Evolutionary conservation across 2,329 filamentous ascomycete species (phyloP), one percentile per base, ranked within the genome.

Genomic region (Colletotrichum tofieldiae): DNA sequence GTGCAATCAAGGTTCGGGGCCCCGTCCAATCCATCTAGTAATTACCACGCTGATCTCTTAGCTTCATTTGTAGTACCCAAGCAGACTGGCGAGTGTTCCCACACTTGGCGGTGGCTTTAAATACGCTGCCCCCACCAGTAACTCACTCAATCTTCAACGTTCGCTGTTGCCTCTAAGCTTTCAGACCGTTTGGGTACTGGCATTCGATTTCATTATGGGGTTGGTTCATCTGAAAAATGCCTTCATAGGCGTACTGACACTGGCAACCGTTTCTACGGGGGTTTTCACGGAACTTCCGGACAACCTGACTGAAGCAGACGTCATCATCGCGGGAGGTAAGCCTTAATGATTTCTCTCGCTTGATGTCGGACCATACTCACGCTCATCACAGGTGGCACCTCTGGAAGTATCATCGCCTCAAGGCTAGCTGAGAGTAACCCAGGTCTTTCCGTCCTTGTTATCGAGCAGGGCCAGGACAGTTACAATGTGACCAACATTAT

Each of bases 301-400:
- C 11, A 75, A 77, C 11, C 72, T 85, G 23, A 65, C 80, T 47
- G 84, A 86, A 72, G 84, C 88, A 11, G 87, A 89, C 73, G 82
- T 89, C 52, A 86, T 89, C 67, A 82, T 89, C 64, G 84, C 83
- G 5, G 87, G 86, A 75, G 85, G 84, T 83, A 77, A 52, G 76
- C 73, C 5, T 29, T 18, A 5, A 18, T 11, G 3, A 16, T 26
- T 9, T n/a, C 35, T 14, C 1, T 12, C 41, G 16, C 26, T 7
- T 32, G 11, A 18, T 11, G 26, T 16, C 2, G 18, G 23, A 26
- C 1, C 23, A n/a, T 20, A 52, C 29, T 64, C 12, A 65, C n/a
- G 2, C 8, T n/a, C 23, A 6, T 43, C 37, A 5, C 49, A 81
- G 79, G 79, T 6, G 79, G 79, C 45, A 77, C 76, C 1, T 73